phyloP scores from a whole-genome alignment of 2,329 filamentous ascomycete species.

The Periglandula ipomoeae region DNA sequence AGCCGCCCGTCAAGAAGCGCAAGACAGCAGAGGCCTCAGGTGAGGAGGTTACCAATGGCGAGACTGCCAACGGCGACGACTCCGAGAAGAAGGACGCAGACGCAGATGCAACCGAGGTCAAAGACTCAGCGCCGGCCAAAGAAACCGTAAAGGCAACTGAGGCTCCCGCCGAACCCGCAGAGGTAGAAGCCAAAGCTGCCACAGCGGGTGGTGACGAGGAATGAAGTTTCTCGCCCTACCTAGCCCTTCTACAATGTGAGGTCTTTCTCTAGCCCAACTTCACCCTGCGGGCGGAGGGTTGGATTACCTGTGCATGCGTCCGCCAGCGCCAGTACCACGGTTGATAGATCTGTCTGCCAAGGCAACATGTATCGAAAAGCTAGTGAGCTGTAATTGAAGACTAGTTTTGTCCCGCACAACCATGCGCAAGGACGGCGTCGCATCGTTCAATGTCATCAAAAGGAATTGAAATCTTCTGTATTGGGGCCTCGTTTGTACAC shows the following conservation, averaged over 20 bases:
- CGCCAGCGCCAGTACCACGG: neutral
- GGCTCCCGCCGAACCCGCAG: conserved; percentile 10
- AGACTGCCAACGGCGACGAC: conserved; percentile 24
- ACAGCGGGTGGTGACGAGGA: conserved; percentile 22
- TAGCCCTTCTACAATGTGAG: neutral
- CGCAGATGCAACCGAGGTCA: conserved; percentile 16
- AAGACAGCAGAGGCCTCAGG: conserved; percentile 31
- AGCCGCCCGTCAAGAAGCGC: conserved; percentile 42
- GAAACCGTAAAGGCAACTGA: conserved; percentile 17
- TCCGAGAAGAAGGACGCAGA: conserved; percentile 21
- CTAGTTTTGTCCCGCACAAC: neutral
- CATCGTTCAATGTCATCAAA: neutral
- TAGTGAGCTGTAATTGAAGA: conserved; percentile 2
- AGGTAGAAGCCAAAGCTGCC: conserved; percentile 19
- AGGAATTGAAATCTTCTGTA: too few species aligned
- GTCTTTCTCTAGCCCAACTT: neutral
- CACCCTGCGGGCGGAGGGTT: neutral
- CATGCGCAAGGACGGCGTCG: neutral
- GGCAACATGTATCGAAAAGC: neutral
- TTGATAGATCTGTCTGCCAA: neutral
- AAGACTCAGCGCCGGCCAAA: conserved; percentile 17
- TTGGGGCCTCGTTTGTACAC: too few species aligned
- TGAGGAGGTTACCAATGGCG: conserved; percentile 23
- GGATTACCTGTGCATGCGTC: neutral
- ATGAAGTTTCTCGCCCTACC: conserved; percentile 3